These are phyloP conservation scores for Jamesozyma lodderae DNA, from an alignment of 805 yeast genomes.

Conservation along the genomic window DNA sequence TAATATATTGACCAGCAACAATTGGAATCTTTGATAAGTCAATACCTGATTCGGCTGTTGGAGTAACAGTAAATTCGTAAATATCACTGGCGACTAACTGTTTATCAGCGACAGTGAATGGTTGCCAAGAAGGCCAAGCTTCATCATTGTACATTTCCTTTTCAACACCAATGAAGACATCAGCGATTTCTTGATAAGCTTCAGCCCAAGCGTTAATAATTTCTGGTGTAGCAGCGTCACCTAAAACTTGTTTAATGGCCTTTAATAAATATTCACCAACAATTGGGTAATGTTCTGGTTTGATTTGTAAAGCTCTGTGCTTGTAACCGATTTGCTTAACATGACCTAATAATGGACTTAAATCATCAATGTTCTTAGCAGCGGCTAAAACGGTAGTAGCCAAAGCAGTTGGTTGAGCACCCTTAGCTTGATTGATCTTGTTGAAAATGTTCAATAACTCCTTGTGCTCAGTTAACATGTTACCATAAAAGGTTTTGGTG, in stretches of 20 bases:
- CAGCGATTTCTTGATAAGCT: constrained; percentile 59
- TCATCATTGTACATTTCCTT: constrained; percentile 36
- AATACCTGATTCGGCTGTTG: constrained; percentile 34
- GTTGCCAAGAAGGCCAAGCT: constrained; percentile 53
- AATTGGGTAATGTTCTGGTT: constrained; percentile 56
- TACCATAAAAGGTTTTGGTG: constrained; percentile 45
- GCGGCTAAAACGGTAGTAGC: constrained; percentile 54
- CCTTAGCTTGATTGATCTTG: constrained; percentile 43
- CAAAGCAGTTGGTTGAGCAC: constrained; percentile 53
- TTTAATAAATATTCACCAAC: constrained; percentile 51
- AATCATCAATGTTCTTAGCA: constrained; percentile 53
- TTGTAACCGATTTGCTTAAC: constrained; percentile 54
- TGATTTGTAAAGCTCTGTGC: constrained; percentile 55
- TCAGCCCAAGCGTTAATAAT: constrained; percentile 55
- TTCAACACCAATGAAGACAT: constrained; percentile 50
- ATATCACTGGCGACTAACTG: constrained; percentile 40
- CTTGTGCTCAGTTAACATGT: constrained; percentile 45
- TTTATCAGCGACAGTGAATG: constrained; percentile 38
- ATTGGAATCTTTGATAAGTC: constrained; percentile 19
- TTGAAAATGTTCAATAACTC: constrained; percentile 56
- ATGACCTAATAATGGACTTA: constrained; percentile 42
- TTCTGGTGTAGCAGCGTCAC: constrained; percentile 50
- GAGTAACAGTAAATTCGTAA: constrained; percentile 42
- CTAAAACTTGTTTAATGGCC: constrained; percentile 47
- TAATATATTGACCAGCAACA: constrained; percentile 35